phyloP scores from a whole-genome alignment of 768 basidiomycete species.

The Leccinum longicurvipes region DNA sequence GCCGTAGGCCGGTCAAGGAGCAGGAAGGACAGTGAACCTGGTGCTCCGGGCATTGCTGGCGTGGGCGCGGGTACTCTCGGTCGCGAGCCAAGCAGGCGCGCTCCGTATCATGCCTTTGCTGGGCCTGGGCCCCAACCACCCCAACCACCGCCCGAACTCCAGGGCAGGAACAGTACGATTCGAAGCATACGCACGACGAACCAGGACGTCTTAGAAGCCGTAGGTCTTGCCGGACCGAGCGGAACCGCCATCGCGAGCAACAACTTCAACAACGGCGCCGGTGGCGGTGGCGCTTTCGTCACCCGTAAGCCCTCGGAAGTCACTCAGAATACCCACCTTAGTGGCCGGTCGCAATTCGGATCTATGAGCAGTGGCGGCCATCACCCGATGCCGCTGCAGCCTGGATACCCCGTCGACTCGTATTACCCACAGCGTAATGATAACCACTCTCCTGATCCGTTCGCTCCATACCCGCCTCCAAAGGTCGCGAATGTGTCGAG shows the following conservation, averaged over 20 bases:
- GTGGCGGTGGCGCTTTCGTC: constrained; percentile 11
- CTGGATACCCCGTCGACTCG: constrained; percentile 25
- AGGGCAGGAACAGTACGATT: constrained; percentile 9
- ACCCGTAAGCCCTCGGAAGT: constrained; percentile 25
- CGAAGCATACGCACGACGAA: constrained; percentile 22
- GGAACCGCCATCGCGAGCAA: neutral
- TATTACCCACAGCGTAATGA: constrained; percentile 24
- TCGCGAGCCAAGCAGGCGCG: constrained; percentile 26
- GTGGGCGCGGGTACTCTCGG: constrained; percentile 33
- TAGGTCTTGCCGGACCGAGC: constrained; percentile 18
- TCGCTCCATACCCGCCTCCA: constrained; percentile 25
- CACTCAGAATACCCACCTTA: constrained; percentile 25
- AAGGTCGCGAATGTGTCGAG: neutral
- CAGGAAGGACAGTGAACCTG: constrained; percentile 31
- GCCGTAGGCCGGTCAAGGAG: constrained; percentile 23
- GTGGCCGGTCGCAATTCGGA: constrained; percentile 21
- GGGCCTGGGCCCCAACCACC: constrained; percentile 27
- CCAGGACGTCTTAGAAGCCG: constrained; percentile 29
- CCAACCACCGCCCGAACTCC: constrained; percentile 17
- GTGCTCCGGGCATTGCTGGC: constrained; percentile 39
- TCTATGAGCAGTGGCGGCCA: constrained; percentile 13
- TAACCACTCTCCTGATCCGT: constrained; percentile 25
- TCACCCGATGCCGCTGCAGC: constrained; percentile 18
- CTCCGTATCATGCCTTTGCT: constrained; percentile 40
- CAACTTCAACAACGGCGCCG: neutral